Base-by-base conservation (phyloP, 2,329 filamentous ascomycete genomes). In the Ceratocystiopsis sp. region DNA sequence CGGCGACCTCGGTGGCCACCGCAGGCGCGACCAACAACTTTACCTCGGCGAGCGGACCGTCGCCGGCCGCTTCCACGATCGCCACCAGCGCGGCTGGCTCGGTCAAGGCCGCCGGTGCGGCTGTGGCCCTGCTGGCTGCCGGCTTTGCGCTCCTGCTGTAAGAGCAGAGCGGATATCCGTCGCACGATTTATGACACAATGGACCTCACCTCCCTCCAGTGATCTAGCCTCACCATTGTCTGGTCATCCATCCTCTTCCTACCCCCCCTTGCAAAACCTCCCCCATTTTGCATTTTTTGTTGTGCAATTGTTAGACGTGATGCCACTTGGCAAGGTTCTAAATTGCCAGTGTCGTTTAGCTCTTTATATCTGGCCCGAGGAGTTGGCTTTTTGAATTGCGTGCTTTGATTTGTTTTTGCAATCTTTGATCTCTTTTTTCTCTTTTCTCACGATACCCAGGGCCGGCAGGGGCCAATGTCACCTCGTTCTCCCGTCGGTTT, bases 11-110 rank as follows among this genome's bases (percentile, higher is more conserved):
- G 34, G 34, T 16, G 10, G 15, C 35, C 15, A 36, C 15, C 2
- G n/a, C 14, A 4, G n/a, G 11, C 8, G n/a, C 35, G 14, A 3
- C n/a, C 16, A 18, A 18, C 35, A 36, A 36, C n/a, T 16, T 18
- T 7, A 18, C 42, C 38, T 33, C 48, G 44, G 16, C 44, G 38
- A 38, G 39, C 35, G 32, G 38, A 21, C 37, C 36, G 19, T 18
- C 49, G 12, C n/a, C 48, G 13, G 38, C 48, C 17, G 32, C 53
- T 21, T 43, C 46, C 36, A 43, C 40, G 41, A 52, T 62, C 15
- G 46, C 52, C 5, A 54, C 54, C 36, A 56, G 53, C 39, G 59
- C 53, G n/a, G 55, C 49, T 15, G 57, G 48, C 35, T 49, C 55
- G 13, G 48, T 50, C 11, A 53, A 58, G 39, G 58, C 61, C 2